These are phyloP conservation scores for Nannizziopsis barbatae DNA, from an alignment of 2,329 filamentous ascomycete genomes.

Conservation along the genomic window DNA sequence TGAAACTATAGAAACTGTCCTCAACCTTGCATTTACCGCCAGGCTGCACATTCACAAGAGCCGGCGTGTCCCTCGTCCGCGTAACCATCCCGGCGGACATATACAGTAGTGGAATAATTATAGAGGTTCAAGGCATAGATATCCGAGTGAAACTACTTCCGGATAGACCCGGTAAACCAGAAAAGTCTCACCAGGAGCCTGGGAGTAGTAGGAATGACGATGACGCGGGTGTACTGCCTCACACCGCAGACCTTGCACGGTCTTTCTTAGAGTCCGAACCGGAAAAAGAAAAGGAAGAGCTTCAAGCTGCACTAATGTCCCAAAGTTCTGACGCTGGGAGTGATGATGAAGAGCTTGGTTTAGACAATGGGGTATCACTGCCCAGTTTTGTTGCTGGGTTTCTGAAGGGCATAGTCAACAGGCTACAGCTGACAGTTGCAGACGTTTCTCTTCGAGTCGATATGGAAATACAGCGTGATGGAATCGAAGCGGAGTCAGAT, in stretches of 20 bases:
- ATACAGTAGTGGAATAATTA: constrained; percentile 68
- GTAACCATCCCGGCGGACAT: constrained; percentile 81
- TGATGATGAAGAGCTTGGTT: constrained; percentile 43
- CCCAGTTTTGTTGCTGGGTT: constrained; percentile 51
- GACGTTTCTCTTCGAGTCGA: constrained; percentile 45
- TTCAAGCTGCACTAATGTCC: constrained; percentile 46
- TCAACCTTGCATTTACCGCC: constrained; percentile 62
- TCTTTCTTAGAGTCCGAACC: constrained; percentile 52
- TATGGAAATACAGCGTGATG: constrained; percentile 36
- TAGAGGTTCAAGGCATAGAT: constrained; percentile 72
- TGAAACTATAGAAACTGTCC: constrained; percentile 60
- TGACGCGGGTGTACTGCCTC: constrained; percentile 35
- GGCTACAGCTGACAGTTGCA: constrained; percentile 44
- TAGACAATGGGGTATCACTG: constrained; percentile 43
- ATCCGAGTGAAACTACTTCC: constrained; percentile 50
- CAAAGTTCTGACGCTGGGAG: constrained; percentile 40
- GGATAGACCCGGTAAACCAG: constrained; percentile 18
- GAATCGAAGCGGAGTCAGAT: constrained; percentile 26
- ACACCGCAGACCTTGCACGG: constrained; percentile 47
- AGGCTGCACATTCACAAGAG: constrained; percentile 58
- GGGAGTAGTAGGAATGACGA: neutral
- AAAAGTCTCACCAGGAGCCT: neutral
- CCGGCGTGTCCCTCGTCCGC: constrained; percentile 63
- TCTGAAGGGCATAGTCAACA: constrained; percentile 47
- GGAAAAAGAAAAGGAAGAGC: constrained; percentile 44